phyloP scores from a whole-genome alignment of 257 asterid species.

The Nicotiana otophora region DNA sequence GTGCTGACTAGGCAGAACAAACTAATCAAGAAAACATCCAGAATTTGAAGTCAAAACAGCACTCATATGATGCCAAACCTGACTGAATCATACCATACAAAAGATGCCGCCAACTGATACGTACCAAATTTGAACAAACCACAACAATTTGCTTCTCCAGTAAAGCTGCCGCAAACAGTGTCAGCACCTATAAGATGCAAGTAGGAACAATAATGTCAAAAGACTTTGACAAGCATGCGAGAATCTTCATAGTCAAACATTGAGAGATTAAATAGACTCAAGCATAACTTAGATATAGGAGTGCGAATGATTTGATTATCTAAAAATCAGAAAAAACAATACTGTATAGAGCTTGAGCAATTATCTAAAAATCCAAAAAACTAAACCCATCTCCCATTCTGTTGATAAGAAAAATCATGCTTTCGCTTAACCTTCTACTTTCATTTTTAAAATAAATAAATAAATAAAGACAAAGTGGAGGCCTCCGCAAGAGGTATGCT shows the following conservation, averaged over 20 bases:
- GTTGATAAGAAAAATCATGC: background rate
- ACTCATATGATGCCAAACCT: slow-evolving; percentile 8
- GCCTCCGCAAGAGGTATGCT: background rate
- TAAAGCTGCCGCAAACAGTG: slow-evolving; percentile 79
- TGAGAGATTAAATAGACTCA: background rate
- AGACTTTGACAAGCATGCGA: background rate
- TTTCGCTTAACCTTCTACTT: background rate
- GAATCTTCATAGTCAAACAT: background rate
- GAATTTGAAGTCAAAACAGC: slow-evolving; percentile 4
- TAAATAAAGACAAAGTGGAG: background rate
- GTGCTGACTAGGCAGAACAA: background rate
- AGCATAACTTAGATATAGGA: background rate
- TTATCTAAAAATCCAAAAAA: background rate
- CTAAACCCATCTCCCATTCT: background rate
- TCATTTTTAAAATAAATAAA: background rate
- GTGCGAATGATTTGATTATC: background rate
- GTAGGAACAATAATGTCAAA: slow-evolving; percentile 9
- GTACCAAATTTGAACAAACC: slow-evolving; percentile 85
- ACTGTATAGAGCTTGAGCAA: background rate
- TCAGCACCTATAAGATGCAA: slow-evolving; percentile 61
- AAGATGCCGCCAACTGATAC: slow-evolving; percentile 16
- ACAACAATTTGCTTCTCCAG: slow-evolving; percentile 87
- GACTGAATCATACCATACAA: background rate
- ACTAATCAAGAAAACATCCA: background rate
- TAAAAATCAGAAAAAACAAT: background rate